Evolutionary conservation across 1,284 basidiomycete species (phyloP), one percentile per base, ranked within the genome.

Genomic region (Inonotus obliquus): DNA sequence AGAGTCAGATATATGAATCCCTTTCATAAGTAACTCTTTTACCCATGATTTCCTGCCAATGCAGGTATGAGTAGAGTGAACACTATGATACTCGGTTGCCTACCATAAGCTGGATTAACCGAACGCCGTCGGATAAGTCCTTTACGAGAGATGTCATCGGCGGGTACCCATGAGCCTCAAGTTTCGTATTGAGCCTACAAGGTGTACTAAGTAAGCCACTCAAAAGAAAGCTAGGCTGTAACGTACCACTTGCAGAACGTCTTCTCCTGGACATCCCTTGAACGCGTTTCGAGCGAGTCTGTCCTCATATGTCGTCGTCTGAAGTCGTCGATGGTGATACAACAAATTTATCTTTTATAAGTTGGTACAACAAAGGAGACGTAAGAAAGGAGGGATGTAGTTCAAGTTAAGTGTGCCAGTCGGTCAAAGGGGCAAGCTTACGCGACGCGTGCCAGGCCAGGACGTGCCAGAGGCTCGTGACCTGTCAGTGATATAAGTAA

Each of bases 101-200:
- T 54, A 62, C 92, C 87, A 95, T 92, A 39, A 95, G 80, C 70
- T 94, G 94, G 65, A 98, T 96, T 48, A 99, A 81, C 67, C 92
- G 88, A 37, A 98, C 95, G 51, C 96, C 96, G 77, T 98, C 94
- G 4, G 91, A 94, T 55, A 99, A 85, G 78, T 98, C 96, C 59
- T 85, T 82, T 25, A 93, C 89, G 2, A 99, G 83, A 48, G 94
- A 94, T 13, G 80, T 81, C 93, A 99, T 97, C n/a, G 93, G 86
- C 21, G 91, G 87, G 68, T 96, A 85, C 65, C 89, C 89, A 68
- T 90, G 82, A 3, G 85, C 79, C 70, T 97, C 94, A 38, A 99
- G 83, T 73, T 96, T 96, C 6, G 94, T 94, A 71, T 99, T 99
- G 63, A 99, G 81, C 96, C 96, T 86, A 17, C 27, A 48, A 25